Evolutionary conservation across 2,329 filamentous ascomycete species (phyloP).

Genomic region (Pseudocercospora vitis): DNA sequence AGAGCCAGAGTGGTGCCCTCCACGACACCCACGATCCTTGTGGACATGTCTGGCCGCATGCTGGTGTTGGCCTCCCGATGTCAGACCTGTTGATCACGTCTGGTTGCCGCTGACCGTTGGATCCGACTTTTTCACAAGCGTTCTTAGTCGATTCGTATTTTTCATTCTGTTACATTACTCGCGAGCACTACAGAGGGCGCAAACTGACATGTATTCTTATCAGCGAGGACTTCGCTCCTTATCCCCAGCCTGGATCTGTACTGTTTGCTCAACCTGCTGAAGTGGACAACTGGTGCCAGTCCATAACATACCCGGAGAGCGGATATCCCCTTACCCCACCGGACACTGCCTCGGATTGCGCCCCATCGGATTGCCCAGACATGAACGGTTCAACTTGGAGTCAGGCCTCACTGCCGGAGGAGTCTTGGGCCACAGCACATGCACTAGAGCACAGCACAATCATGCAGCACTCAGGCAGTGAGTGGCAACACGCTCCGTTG

Average conservation of each 20-base stretch:
- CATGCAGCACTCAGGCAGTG: constrained; percentile 26
- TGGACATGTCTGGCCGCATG: too few relatives aligned
- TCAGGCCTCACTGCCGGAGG: constrained; percentile 31
- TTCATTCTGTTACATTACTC: not conserved
- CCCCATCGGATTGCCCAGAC: constrained; percentile 32
- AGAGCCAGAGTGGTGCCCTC: too few relatives aligned
- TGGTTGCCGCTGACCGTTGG: too few relatives aligned
- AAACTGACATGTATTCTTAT: constrained; percentile 31
- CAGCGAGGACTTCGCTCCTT: constrained; percentile 34
- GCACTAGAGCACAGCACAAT: constrained; percentile 29
- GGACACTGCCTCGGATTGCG: constrained; percentile 35
- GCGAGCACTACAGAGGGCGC: constrained; percentile 10
- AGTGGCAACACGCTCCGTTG: constrained; percentile 24
- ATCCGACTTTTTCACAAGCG: too few relatives aligned
- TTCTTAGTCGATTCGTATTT: not conserved
- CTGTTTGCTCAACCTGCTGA: constrained; percentile 35
- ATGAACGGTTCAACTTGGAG: constrained; percentile 32
- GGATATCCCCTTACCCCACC: constrained; percentile 34
- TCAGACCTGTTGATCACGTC: too few relatives aligned
- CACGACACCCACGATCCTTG: too few relatives aligned
- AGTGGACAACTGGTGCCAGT: constrained; percentile 36
- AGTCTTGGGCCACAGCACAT: constrained; percentile 29
- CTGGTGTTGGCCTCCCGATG: too few relatives aligned
- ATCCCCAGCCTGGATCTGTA: constrained; percentile 30
- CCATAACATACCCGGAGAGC: constrained; percentile 26